A percentile compares a stretch with the other conserved stretches of the same genome.
phyloP scores from a whole-genome alignment of 495 filamentous ascomycete genomes.

The Schizothecium vesticola region DNA sequence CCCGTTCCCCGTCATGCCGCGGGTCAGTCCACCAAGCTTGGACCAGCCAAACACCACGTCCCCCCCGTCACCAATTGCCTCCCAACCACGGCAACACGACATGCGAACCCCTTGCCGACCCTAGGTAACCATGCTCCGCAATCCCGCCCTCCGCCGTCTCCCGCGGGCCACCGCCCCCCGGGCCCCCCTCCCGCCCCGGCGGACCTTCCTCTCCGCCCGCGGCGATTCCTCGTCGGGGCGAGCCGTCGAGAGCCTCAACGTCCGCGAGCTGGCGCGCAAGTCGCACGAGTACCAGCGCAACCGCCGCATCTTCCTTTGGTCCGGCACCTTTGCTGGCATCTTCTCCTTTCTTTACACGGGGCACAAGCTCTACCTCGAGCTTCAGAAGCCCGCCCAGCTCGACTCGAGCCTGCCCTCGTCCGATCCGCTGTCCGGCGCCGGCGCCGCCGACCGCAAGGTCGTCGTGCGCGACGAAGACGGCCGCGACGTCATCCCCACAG shows the following conservation, averaged over 20 bases:
- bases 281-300: slow-evolving; percentile 41
- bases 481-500: slow-evolving; percentile 67
- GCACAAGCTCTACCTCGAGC: slow-evolving; percentile 35
- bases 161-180: slow-evolving; percentile 11
- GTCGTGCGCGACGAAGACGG: slow-evolving; percentile 50
- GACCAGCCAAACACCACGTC: background rate
- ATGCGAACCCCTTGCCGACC: background rate
- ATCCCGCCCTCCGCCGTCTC: slow-evolving; percentile 19
- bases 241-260: slow-evolving; percentile 41
- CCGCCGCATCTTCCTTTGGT: slow-evolving; percentile 41
- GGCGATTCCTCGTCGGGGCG: slow-evolving; percentile 16
- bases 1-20: background rate
- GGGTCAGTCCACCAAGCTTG: background rate
- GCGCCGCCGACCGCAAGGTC: slow-evolving; percentile 48
- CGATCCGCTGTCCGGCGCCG: slow-evolving; percentile 38
- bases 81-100: background rate
- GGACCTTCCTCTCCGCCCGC: slow-evolving; percentile 32
- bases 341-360: slow-evolving; percentile 44
- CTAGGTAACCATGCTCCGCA: slow-evolving; percentile 24
- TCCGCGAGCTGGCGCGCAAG: slow-evolving; percentile 37
- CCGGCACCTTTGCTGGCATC: slow-evolving; percentile 43
- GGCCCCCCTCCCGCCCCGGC: slow-evolving; percentile 19
- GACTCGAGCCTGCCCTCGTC: slow-evolving; percentile 42
- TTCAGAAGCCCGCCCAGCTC: slow-evolving; percentile 33
- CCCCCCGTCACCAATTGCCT: background rate